Percentiles rank a stretch among this genome's conserved stretches.
Conservation (phyloP, 441 rosid genomes). For the Biscutella laevigata region DNA sequence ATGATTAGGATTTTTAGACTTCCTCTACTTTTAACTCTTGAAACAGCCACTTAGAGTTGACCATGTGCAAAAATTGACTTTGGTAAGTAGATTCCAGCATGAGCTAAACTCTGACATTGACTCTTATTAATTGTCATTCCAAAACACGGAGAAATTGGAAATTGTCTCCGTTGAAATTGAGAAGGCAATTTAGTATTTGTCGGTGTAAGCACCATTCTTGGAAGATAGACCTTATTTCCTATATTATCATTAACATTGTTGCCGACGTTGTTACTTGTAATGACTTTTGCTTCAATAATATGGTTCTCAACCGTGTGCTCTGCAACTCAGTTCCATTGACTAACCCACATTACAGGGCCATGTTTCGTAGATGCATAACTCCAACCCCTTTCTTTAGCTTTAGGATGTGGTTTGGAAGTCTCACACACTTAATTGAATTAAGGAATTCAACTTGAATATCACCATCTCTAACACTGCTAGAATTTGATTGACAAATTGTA, state of each 20-base stretch:
- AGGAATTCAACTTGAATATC: not conserved
- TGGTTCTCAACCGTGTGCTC: not conserved
- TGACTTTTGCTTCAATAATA: not conserved
- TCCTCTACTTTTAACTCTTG: not conserved
- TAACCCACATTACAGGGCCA: not conserved
- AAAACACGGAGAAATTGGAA: not conserved
- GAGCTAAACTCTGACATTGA: not conserved
- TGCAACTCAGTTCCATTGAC: not conserved
- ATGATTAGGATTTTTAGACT: not conserved
- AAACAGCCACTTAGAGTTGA: not conserved
- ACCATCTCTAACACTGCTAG: not conserved
- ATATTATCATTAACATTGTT: not conserved
- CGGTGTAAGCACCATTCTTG: not conserved
- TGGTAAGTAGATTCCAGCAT: not conserved
- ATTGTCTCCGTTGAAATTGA: not conserved
- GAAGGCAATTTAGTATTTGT: not conserved
- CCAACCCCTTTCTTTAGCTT: not conserved
- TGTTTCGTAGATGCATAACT: not conserved
- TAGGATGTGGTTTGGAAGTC: not conserved
- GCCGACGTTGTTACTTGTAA: not conserved
- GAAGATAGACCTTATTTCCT: not conserved
- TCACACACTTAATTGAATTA: not conserved
- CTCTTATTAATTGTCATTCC: not conserved
- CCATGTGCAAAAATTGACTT: not conserved
- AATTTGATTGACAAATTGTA: not conserved